phyloP scores from a whole-genome alignment of 176 grass and related monocot genomes.

The Triticum timopheevii region DNA sequence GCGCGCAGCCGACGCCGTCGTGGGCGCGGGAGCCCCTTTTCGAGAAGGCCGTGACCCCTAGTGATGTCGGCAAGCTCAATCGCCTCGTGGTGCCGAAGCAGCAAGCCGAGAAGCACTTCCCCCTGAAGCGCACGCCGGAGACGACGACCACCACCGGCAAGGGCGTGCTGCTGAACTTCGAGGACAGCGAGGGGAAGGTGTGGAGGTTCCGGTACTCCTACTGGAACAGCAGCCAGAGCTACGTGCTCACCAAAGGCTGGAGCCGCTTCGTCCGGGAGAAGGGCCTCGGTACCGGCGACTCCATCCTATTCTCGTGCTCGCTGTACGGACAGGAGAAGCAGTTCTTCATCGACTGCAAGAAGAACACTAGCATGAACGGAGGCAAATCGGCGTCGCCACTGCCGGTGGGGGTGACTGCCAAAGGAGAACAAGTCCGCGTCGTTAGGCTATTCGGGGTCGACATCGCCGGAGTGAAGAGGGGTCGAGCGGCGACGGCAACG shows the following conservation, averaged over 20 bases:
- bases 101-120: conserved; percentile 95
- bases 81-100: conserved; percentile 94
- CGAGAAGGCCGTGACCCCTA: conserved; percentile 89
- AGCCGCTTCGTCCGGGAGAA: conserved; percentile 96
- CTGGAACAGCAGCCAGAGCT: conserved; percentile 99
- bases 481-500: conserved; percentile 1
- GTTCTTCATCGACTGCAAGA: conserved; percentile 77
- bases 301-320: conserved; percentile 62
- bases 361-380: neutral
- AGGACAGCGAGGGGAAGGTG: conserved; percentile 77
- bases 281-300: conserved; percentile 73
- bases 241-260: conserved; percentile 96
- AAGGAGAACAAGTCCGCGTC: conserved; percentile 24
- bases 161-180: conserved; percentile 86
- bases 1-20: conserved; percentile 38
- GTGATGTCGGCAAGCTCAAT: conserved; percentile 97
- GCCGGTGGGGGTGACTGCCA: neutral
- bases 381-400: neutral
- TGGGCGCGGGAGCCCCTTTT: conserved; percentile 65
- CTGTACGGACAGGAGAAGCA: conserved; percentile 51
- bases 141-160: conserved; percentile 13
- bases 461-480: conserved; percentile 49
- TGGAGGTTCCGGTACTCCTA: conserved; percentile 91
- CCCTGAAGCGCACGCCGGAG: neutral
- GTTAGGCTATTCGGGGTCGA: conserved; percentile 68